phyloP scores from a whole-genome alignment of 768 basidiomycete species.

The Suillus subaureus region DNA sequence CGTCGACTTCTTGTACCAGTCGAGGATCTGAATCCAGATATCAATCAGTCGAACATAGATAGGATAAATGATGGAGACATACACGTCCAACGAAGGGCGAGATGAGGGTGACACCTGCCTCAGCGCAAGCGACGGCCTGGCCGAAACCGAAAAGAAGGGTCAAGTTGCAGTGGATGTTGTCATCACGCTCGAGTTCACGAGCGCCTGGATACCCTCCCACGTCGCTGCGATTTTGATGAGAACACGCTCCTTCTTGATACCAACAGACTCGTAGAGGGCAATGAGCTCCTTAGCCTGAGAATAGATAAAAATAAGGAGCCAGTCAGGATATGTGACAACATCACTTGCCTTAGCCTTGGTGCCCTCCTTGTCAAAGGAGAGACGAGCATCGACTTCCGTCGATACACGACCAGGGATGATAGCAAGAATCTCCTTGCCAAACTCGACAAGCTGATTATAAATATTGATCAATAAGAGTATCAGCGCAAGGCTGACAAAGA shows the following conservation, averaged over 20 bases:
- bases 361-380: slow-evolving; percentile 93
- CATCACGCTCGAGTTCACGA: slow-evolving; percentile 88
- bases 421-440: slow-evolving; percentile 91
- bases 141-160: slow-evolving; percentile 98
- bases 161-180: slow-evolving; percentile 97
- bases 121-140: slow-evolving; percentile 98
- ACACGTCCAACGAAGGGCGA: slow-evolving; percentile 99
- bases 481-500: slow-evolving; percentile 13
- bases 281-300: slow-evolving; percentile 81
- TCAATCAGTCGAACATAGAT: slow-evolving; percentile 14
- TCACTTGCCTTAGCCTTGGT: slow-evolving; percentile 80
- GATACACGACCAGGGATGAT: slow-evolving; percentile 99
- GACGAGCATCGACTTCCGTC: slow-evolving; percentile 96
- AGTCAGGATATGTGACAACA: neutral
- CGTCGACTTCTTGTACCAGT: slow-evolving; percentile 96
- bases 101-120: slow-evolving; percentile 97
- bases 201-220: slow-evolving; percentile 99
- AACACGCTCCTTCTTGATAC: slow-evolving; percentile 91
- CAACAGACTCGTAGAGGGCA: slow-evolving; percentile 90
- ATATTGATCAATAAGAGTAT: neutral
- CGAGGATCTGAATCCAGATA: slow-evolving; percentile 71
- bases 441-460: slow-evolving; percentile 81
- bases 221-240: slow-evolving; percentile 99
- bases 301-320: neutral
- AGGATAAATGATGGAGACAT: slow-evolving; percentile 36